Evolutionary conservation across 139 green algal genomes (phyloP), one percentile per base, ranked within the genome.

Genomic region (Limnomonas spitsbergensis): DNA sequence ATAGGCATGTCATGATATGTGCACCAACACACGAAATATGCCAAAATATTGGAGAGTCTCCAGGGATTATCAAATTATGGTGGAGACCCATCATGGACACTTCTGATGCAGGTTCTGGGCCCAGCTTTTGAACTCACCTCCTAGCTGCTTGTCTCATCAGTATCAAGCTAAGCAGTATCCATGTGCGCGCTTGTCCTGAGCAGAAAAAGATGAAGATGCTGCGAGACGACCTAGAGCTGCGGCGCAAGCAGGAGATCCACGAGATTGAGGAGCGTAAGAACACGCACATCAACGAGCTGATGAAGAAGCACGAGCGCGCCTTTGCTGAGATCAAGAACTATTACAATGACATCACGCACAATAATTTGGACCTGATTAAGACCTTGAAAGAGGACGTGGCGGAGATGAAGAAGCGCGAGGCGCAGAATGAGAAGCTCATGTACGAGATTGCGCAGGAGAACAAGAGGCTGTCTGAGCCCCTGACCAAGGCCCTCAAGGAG

Each of bases 361-460:
- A 96, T 84, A 98, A 97, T 86, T 86, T 98, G 69, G 93, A 98
- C 85, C 87, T 97, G 35, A 97, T 98, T 83, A 97, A 96, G 87
- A 90, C 90, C 20, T 86, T 93, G 7, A 94, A 96, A 84, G 94
- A 97, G 78, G 93, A 97, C 53, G 90, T 96, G 38, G 86, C 90
- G 1, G 93, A 95, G 76, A 94, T 97, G 90, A 96, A 95, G 81
- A 93, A 92, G 83, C 88, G 88, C 20, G 94, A 97, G 81, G 89
- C 87, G 0, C 81, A 91, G 73, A 94, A 94, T 72, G 91, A 97
- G 75, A 94, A 94, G 86, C 90, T 97, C 27, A 94, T 97, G 92
- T 91, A 87, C 66, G 85, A 90, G 81, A 90, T 90, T 40, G 86
- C 86, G 26, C 86, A 93, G 69, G 94, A 98, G 84, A 98, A 98